A percentile compares a stretch with the other conserved stretches of the same genome.
Evolutionary conservation across 257 asterid genomes (phyloP).

Genomic region (Solanum ossicruentum): DNA sequence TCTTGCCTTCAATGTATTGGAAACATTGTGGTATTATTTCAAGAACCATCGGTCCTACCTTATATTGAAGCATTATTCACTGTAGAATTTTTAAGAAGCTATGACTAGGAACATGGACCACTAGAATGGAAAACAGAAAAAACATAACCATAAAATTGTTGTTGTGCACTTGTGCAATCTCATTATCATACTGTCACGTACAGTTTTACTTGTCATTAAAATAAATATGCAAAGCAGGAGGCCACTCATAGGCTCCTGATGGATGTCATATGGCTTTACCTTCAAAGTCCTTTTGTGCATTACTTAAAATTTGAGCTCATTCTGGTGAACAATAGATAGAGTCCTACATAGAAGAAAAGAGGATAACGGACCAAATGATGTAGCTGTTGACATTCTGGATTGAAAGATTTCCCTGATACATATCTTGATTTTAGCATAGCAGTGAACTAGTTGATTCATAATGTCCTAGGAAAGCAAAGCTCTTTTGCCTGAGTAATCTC

Average conservation of each 20-base stretch:
- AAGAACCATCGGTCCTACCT: background rate
- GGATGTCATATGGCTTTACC: background rate
- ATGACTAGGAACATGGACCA: background rate
- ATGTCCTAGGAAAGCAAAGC: too few relatives aligned
- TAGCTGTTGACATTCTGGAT: too few relatives aligned
- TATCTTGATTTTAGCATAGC: too few relatives aligned
- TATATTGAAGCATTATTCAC: background rate
- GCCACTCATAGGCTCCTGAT: background rate
- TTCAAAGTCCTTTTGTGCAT: background rate
- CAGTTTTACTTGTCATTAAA: background rate
- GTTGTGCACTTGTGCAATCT: background rate
- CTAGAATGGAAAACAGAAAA: background rate
- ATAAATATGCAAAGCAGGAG: background rate
- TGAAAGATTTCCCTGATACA: too few relatives aligned
- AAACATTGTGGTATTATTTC: background rate
- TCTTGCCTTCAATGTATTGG: background rate
- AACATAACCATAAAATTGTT: background rate
- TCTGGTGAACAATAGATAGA: background rate
- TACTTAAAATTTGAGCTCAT: background rate
- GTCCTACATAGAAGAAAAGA: background rate
- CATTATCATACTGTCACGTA: background rate
- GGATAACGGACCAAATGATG: too few relatives aligned
- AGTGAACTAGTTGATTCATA: too few relatives aligned
- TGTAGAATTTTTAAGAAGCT: background rate
- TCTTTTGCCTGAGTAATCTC: too few relatives aligned